phyloP scores from a whole-genome alignment of 495 filamentous ascomycete genomes.

The Chaetomium fimeti region DNA sequence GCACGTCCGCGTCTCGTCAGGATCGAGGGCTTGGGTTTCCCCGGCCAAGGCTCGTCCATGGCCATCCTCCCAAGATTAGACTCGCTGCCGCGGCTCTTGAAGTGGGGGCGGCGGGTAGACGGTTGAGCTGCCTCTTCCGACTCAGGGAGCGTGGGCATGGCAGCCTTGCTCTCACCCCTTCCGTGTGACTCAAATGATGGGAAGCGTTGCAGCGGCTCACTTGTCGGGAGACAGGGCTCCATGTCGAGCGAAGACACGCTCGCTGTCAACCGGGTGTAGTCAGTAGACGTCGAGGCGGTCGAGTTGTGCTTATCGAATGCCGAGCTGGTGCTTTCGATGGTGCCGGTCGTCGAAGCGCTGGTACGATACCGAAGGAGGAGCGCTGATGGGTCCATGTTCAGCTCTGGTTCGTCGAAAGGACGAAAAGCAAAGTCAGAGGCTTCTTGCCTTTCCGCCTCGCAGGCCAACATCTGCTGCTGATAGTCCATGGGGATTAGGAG shows the following conservation, averaged over 20 bases:
- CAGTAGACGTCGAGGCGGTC: slow-evolving; percentile 43
- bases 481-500: slow-evolving; percentile 54
- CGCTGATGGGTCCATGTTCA: slow-evolving; percentile 34
- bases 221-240: slow-evolving; percentile 29
- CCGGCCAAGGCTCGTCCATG: slow-evolving; percentile 25
- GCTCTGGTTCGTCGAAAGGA: slow-evolving; percentile 35
- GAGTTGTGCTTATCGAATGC: slow-evolving; percentile 47
- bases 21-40: slow-evolving; percentile 31
- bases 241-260: slow-evolving; percentile 45
- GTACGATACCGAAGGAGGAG: slow-evolving; percentile 35
- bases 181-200: slow-evolving; percentile 30
- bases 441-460: slow-evolving; percentile 39
- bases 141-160: slow-evolving; percentile 38
- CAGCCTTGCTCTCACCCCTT: slow-evolving; percentile 27
- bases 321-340: slow-evolving; percentile 31
- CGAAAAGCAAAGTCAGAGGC: slow-evolving; percentile 37
- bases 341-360: slow-evolving; percentile 48
- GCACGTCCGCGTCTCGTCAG: slow-evolving; percentile 33
- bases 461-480: slow-evolving; percentile 47
- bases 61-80: slow-evolving; percentile 31
- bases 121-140: slow-evolving; percentile 27
- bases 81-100: slow-evolving; percentile 34
- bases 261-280: slow-evolving; percentile 44
- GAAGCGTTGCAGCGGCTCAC: slow-evolving; percentile 31
- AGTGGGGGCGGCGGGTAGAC: slow-evolving; percentile 21